Base-by-base conservation (phyloP, 441 rosid genomes). In the Manihot esculenta region DNA sequence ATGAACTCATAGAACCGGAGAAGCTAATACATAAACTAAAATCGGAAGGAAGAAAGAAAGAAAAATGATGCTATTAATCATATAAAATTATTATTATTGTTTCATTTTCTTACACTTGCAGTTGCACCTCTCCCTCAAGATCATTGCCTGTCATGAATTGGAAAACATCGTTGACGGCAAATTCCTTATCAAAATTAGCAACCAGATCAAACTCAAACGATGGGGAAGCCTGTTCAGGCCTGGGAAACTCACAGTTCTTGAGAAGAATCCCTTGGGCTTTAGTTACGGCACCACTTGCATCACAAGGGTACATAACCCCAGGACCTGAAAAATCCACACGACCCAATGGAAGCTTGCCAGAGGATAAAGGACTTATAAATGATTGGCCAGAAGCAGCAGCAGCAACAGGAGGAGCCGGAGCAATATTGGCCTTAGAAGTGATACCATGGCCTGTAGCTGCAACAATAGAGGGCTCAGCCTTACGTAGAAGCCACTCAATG, bases 391-490 rank as follows among this genome's bases (percentile, higher is more conserved):
- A 30, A 38, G 41, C n/a, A 35, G 9, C 27, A 27, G 68, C 41
- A 5, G 41, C 41, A 35, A 7, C 7, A 35, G 41, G 41, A 35
- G 41, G 41, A 35, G 7, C 7, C 3, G 41, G 41, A 35, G 41
- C 15, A 30, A 12, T 2, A 14, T 15, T 24, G n/a, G 6, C 27
- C 3, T 10, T 12, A 6, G 64, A 0, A 44, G 26, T 14, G 44
- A 58, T 57, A 7, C 73, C 72, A 0, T 27, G 63, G 17, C 76
- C 76, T 1, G 83, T 79, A 11, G 73, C 79, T 20, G 80, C 74
- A 5, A 74, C 54, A 41, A 76, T 75, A 5, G 78, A 35, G 0
- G 83, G 81, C 75, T 85, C 86, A 5, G 84, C 83, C 62, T 64
- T 45, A 12, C 67, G 66, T 2, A 77, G 68, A 20, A 81, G 83